These are phyloP conservation scores for Phytophthora vignae DNA, from an alignment of 352 stramenopile species.

Conservation along the genomic window DNA sequence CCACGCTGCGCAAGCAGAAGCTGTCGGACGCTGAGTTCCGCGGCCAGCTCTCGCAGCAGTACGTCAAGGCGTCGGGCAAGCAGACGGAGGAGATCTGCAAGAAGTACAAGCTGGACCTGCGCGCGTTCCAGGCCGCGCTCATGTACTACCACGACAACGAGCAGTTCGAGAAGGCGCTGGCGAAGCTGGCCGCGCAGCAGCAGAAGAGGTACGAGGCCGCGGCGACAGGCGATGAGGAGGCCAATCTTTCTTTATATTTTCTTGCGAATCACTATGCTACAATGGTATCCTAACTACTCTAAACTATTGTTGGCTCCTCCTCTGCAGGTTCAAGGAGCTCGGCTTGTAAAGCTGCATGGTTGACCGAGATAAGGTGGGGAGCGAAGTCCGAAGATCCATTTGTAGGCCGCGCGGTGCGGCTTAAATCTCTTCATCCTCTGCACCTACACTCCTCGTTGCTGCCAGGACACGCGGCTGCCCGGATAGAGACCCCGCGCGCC, in stretches of 20 bases:
- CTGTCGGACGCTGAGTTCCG: slow-evolving; percentile 53
- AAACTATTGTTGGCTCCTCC: slow-evolving; percentile 18
- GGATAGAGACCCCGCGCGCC: slow-evolving; percentile 16
- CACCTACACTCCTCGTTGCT: slow-evolving; percentile 11
- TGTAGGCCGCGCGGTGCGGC: slow-evolving; percentile 4
- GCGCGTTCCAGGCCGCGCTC: slow-evolving; percentile 75
- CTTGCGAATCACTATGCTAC: slow-evolving; percentile 29
- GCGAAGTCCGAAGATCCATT: slow-evolving; percentile 14
- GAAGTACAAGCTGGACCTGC: slow-evolving; percentile 64
- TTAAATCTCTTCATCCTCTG: slow-evolving; percentile 13
- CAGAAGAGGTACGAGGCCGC: slow-evolving; percentile 56
- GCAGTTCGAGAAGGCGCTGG: slow-evolving; percentile 68
- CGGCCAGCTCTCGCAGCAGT: slow-evolving; percentile 64
- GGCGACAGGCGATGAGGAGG: neutral
- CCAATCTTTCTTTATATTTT: slow-evolving; percentile 30
- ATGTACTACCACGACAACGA: slow-evolving; percentile 84
- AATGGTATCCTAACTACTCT: slow-evolving; percentile 23
- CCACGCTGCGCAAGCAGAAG: slow-evolving; percentile 42
- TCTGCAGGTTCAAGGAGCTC: slow-evolving; percentile 58
- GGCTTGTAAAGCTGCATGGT: slow-evolving; percentile 43
- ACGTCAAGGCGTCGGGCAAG: slow-evolving; percentile 70
- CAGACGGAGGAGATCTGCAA: slow-evolving; percentile 64
- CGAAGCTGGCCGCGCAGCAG: slow-evolving; percentile 69
- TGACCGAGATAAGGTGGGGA: neutral
- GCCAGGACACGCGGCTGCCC: slow-evolving; percentile 8